Percentiles rank a stretch among this genome's conserved stretches.
Conservation (phyloP, 1,139 yeast genomes). For the Kodamaea anthophila region DNA sequence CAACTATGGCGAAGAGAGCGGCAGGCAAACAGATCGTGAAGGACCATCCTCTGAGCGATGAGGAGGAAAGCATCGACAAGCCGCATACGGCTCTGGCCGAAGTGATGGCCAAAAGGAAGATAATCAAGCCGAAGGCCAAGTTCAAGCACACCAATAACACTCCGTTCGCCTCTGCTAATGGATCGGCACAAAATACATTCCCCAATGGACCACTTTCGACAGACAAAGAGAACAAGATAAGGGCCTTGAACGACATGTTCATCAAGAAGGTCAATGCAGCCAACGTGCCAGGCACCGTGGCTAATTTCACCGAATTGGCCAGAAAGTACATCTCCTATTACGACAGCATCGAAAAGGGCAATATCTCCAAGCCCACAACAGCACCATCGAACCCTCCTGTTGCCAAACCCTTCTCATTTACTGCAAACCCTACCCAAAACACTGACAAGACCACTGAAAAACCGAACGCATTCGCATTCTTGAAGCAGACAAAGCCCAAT, state of each 20-base stretch:
- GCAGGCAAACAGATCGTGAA: slow-evolving; percentile 57
- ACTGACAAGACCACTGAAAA: slow-evolving; percentile 2
- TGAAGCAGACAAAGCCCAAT: slow-evolving; percentile 1
- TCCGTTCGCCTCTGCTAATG: slow-evolving; percentile 1
- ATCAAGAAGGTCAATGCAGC: slow-evolving; percentile 43
- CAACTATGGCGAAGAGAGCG: slow-evolving; percentile 55
- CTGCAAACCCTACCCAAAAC: slow-evolving; percentile 1
- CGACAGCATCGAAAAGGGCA: slow-evolving; percentile 27
- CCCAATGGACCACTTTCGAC: background rate
- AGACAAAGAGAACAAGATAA: slow-evolving; percentile 33
- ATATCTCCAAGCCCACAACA: background rate
- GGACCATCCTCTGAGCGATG: slow-evolving; percentile 32
- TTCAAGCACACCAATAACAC: slow-evolving; percentile 3
- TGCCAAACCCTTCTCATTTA: slow-evolving; percentile 8
- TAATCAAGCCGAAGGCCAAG: slow-evolving; percentile 50
- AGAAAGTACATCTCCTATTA: slow-evolving; percentile 57
- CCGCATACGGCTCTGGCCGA: slow-evolving; percentile 50
- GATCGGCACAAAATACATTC: background rate
- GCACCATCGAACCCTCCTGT: slow-evolving; percentile 3
- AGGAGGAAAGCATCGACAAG: slow-evolving; percentile 29
- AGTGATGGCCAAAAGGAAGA: slow-evolving; percentile 62
- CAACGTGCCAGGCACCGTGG: slow-evolving; percentile 42
- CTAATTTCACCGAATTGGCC: slow-evolving; percentile 52
- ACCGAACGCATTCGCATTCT: slow-evolving; percentile 4
- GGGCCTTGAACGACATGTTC: slow-evolving; percentile 67